These are phyloP conservation scores for Suhomyces taliae DNA, from an alignment of 1,139 yeast species.

Conservation along the genomic window DNA sequence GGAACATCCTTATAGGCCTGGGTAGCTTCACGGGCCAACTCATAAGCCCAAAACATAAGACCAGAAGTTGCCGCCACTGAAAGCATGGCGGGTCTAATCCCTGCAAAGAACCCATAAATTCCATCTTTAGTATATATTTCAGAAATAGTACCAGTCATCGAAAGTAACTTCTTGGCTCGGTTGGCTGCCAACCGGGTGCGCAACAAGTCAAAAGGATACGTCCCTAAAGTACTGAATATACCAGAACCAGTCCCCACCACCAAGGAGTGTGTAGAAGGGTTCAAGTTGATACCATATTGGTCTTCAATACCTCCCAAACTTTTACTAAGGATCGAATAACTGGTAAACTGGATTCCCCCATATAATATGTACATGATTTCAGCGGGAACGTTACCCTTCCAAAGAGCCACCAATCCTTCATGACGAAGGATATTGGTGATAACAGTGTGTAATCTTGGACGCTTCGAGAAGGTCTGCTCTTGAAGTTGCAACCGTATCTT, in stretches of 20 bases:
- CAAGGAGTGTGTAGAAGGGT: conserved; percentile 49
- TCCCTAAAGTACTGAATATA: conserved; percentile 61
- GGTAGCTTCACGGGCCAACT: conserved; percentile 39
- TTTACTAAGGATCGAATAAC: conserved; percentile 59
- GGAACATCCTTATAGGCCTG: conserved; percentile 31
- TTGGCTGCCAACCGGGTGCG: conserved; percentile 81
- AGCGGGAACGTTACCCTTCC: conserved; percentile 97
- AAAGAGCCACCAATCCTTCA: conserved; percentile 55
- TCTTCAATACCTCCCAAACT: conserved; percentile 34
- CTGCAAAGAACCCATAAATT: conserved; percentile 57
- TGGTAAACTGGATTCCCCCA: conserved; percentile 82
- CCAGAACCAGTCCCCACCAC: conserved; percentile 82
- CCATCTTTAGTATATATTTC: conserved; percentile 53
- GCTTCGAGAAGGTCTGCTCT: conserved; percentile 23
- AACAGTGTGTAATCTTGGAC: conserved; percentile 35
- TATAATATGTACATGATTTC: conserved; percentile 79
- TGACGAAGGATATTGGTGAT: conserved; percentile 26
- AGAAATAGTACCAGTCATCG: conserved; percentile 43
- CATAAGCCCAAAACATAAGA: conserved; percentile 68
- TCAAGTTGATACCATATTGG: conserved; percentile 22
- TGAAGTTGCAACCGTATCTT: conserved; percentile 82
- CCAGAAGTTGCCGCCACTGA: conserved; percentile 70
- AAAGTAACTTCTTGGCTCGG: conserved; percentile 39
- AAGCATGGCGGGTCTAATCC: conserved; percentile 60
- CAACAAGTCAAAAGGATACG: conserved; percentile 87